Evolutionary conservation across 31 red algal species (phyloP), one percentile per base, ranked within the genome.

Genomic region (Odonthalia washingtoniensis): DNA sequence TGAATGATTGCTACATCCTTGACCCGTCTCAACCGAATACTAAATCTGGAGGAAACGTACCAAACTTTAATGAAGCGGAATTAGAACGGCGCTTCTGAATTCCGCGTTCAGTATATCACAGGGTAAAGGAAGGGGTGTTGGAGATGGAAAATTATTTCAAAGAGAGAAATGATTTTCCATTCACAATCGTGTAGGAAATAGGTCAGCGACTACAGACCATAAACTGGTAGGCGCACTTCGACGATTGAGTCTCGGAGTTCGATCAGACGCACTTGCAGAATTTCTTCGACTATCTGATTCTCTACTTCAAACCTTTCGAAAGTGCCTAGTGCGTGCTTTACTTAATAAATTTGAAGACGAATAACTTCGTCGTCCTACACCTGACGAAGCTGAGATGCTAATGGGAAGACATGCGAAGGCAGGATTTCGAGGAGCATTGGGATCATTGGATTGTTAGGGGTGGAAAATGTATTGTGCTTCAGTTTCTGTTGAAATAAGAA

Each of bases 131-230:
- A 28, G 40, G 40, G 21, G 16, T 80, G 24, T 44, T 80, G 30
- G 27, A 61, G 28, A 44, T 80, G 46, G 24, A 80, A 31, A 26
- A 53, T 36, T 84, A 72, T 41, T 72, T 83, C 39, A 42, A 36
- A 42, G 65, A 84, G 0, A 65, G 42, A 38, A 42, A 42, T 72
- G 81, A 84, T 52, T 70, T n/a, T n/a, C n/a, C n/a, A n/a, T n/a
- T n/a, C n/a, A n/a, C n/a, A n/a, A n/a, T n/a, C n/a, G 65, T 24
- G 41, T 72, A 40, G 61, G 81, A 72, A 72, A 74, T 14, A 40
- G 30, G 36, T 84, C 81, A 21, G 81, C 81, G 36, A 72, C 81
- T 41, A 84, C 81, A 37, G 2, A 84, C 46, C 81, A 84, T 35
- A 70, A 84, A 24, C 62, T 84, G 26, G 76, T 60, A 18, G 76